Conservation (phyloP, 2,329 filamentous ascomycete species). For the Cryphonectria naterciae region DNA sequence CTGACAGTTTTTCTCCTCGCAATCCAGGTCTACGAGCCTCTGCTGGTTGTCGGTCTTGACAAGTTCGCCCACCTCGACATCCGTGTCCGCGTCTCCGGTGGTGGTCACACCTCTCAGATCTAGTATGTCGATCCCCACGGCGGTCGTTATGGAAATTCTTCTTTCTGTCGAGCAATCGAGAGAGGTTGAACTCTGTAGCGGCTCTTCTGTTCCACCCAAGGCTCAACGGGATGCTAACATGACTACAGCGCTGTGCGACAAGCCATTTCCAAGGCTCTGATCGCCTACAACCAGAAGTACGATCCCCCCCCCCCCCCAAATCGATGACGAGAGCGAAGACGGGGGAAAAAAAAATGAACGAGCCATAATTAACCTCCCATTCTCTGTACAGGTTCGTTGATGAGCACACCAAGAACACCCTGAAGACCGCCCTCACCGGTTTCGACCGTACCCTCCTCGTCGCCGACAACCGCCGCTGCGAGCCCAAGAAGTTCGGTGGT, state of each 20-base stretch:
- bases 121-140: constrained; percentile 41
- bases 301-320: not conserved
- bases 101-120: constrained; percentile 96
- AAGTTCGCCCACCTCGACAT: constrained; percentile 98
- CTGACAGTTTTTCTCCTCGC: constrained; percentile 29
- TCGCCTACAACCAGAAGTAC: constrained; percentile 72
- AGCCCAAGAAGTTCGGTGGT: constrained; percentile 98
- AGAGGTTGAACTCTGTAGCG: not conserved
- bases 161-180: not conserved
- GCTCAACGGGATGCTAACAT: constrained; percentile 19
- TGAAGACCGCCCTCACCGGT: constrained; percentile 94
- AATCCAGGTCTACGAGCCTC: constrained; percentile 88
- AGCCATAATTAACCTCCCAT: not conserved
- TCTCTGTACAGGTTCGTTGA: constrained; percentile 72
- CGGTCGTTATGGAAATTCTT: not conserved
- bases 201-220: not conserved
- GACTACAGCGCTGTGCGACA: constrained; percentile 78
- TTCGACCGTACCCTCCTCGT: constrained; percentile 76
- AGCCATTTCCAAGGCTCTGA: constrained; percentile 96
- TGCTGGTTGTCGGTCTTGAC: constrained; percentile 95
- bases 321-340: not conserved
- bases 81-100: constrained; percentile 92
- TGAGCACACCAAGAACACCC: constrained; percentile 99
- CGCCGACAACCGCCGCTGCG: constrained; percentile 97
- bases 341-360: not conserved